Base-by-base conservation (phyloP, 768 basidiomycete species). In the Lentinus tigrinus region DNA sequence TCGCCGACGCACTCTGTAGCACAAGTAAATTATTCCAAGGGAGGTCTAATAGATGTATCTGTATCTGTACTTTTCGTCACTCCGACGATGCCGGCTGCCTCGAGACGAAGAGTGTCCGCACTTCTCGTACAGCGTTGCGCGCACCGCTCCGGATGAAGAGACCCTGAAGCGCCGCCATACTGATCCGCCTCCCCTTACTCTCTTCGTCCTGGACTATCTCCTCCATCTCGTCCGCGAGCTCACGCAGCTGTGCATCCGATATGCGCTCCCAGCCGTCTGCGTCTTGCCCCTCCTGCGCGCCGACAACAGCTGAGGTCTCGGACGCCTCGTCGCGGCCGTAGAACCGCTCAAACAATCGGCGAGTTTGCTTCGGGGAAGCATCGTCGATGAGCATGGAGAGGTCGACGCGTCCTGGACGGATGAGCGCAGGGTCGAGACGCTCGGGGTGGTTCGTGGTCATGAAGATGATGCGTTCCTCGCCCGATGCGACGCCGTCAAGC, bases 391-490 rank as follows among this genome's bases (percentile, higher is more conserved):
- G 74, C 63, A 91, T 84, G 26, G 85, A 80, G 46, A 98, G 72
- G 71, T 99, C 97, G 42, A 99, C 95, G 10, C 97, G 85, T 17
- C 97, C 97, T 0, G 97, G 96, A 50, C 97, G 87, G 68, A 98
- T 93, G 46, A 99, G 83, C 0, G 96, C 97, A 6, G 93, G 89
- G 73, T 99, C 97, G 36, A 99, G 83, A 61, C 80, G 81, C 58
- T 91, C 85, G 53, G 91, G 70, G 66, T 98, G 97, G 72, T 99
- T 99, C n/a, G 97, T 98, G 0, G 97, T 99, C 88, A 99, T 91
- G 75, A 99, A 99, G 36, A 99, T 85, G 69, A 99, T 88, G n/a
- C 97, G 87, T 67, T 97, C 95, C 75, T 98, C 95, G 40, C 95
- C 93, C 11, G 96, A 97, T 4, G 94, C 96, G 27, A 99, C 96